Percentiles rank a stretch among this genome's conserved stretches.
phyloP scores from a whole-genome alignment of 1,284 basidiomycete species.

The Taiwanofungus camphoratus region DNA sequence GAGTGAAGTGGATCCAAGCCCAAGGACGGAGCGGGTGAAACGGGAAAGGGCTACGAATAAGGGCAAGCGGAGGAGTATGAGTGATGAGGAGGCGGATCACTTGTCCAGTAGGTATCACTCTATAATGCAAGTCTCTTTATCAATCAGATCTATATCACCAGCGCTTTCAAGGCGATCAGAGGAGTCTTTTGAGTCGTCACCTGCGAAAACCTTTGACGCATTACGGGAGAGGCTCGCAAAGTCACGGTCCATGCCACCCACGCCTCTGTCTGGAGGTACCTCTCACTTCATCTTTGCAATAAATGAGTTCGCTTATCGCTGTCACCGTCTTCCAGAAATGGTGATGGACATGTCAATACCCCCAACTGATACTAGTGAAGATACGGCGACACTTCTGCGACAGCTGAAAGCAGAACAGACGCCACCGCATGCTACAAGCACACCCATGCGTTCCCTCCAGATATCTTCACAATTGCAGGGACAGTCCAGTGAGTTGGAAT shows the following conservation, averaged over 20 bases:
- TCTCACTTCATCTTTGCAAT: conserved; percentile 5
- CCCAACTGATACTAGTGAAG: conserved; percentile 32
- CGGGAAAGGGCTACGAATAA: conserved; percentile 41
- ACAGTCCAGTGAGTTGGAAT: conserved; percentile 52
- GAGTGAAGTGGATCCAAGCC: conserved; percentile 56
- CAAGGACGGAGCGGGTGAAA: conserved; percentile 36
- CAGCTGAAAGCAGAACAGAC: conserved; percentile 36
- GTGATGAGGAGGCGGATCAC: conserved; percentile 63
- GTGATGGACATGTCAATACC: conserved; percentile 22
- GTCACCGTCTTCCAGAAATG: conserved; percentile 7
- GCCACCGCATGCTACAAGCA: conserved; percentile 45
- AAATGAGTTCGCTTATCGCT: neutral
- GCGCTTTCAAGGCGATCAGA: conserved; percentile 16
- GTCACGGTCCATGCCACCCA: conserved; percentile 16
- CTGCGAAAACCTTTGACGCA: conserved; percentile 26
- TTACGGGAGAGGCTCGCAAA: conserved; percentile 23
- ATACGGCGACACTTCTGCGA: conserved; percentile 33
- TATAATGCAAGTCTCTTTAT: neutral
- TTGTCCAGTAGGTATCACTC: conserved; percentile 38
- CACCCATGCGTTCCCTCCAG: conserved; percentile 51
- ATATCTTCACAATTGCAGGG: conserved; percentile 49
- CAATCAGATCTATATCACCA: neutral
- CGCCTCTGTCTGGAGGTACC: conserved; percentile 22
- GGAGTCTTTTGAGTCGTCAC: conserved; percentile 16
- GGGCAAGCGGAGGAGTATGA: conserved; percentile 52